phyloP scores from a whole-genome alignment of 306 rosid genomes.

The Urtica urens region DNA sequence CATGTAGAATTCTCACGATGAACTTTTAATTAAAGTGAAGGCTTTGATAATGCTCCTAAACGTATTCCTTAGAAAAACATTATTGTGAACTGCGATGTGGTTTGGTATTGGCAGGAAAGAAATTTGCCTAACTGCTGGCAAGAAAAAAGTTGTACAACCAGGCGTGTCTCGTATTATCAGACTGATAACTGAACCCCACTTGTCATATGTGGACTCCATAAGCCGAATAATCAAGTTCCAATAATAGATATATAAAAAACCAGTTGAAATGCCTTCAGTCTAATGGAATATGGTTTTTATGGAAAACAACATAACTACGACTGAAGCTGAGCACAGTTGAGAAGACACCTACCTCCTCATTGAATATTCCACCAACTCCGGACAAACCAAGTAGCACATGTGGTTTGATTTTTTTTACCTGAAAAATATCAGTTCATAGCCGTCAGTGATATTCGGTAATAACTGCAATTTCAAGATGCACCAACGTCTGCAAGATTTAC shows the following conservation, averaged over 20 bases:
- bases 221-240: neutral
- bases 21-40: no score
- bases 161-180: neutral
- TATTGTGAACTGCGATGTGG: no score
- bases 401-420: slow-evolving; percentile 89
- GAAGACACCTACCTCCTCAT: slow-evolving; percentile 56
- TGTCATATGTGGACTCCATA: no score
- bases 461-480: no score
- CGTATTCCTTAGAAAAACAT: no score
- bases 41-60: no score
- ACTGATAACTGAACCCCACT: neutral
- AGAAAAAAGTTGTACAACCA: no score
- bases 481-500: slow-evolving; percentile 47
- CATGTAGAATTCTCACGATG: no score
- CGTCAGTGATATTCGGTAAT: no score
- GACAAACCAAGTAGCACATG: slow-evolving; percentile 96
- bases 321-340: slow-evolving; percentile 12
- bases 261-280: slow-evolving; percentile 9
- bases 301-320: neutral
- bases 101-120: no score
- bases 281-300: slow-evolving; percentile 5
- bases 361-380: slow-evolving; percentile 94
- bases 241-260: slow-evolving; percentile 9
- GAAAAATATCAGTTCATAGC: slow-evolving; percentile 19
- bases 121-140: no score